Evolutionary conservation across 2,329 filamentous ascomycete genomes (phyloP), one percentile per base, ranked within the genome.

Genomic region (Aspergillus ochraceus): DNA sequence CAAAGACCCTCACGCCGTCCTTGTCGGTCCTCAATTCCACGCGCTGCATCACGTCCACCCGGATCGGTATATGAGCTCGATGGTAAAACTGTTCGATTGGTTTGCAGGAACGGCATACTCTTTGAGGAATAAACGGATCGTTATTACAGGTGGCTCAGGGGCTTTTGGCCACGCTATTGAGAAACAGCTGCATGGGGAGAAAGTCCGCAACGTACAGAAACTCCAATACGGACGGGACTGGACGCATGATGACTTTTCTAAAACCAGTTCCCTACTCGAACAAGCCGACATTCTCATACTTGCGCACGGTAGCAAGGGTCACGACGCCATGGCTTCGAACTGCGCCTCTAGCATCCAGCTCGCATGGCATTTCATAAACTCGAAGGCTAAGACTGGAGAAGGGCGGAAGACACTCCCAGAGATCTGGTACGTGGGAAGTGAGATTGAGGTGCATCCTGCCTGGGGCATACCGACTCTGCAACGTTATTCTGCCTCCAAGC

Each of bases 81-180:
- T 65, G 36, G 52, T 65, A 26, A 65, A 64, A 42, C 8, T 64
- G 3, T 66, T 66, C 12, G 64, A 66, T 58, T 66, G 64, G 64
- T 29, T 64, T 11, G 59, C 54, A 11, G 64, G 64, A 1, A 66
- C 64, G 8, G 63, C 64, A 9, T 66, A 57, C 55, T 64, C 62
- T 3, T 39, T 66, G 10, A 58, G 61, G 9, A 47, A 53, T 8
- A 66, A 65, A 32, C 47, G 26, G 4, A 51, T 65, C 6, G 56
- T 54, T 17, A 53, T 66, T 3, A 63, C 63, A 9, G 64, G 60
- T 0, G 63, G 52, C 1, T 59, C 52, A 0, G 63, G 64, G n/a
- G 61, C 60, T 9, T 64, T 65, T 26, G 60, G 61, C 8, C 42
- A 46, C 32, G 63, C 61, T 8, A 64, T 66, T 2, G 30, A 54